Base-by-base conservation (phyloP, 805 yeast genomes). In the Grigorovia yakushimaensis region DNA sequence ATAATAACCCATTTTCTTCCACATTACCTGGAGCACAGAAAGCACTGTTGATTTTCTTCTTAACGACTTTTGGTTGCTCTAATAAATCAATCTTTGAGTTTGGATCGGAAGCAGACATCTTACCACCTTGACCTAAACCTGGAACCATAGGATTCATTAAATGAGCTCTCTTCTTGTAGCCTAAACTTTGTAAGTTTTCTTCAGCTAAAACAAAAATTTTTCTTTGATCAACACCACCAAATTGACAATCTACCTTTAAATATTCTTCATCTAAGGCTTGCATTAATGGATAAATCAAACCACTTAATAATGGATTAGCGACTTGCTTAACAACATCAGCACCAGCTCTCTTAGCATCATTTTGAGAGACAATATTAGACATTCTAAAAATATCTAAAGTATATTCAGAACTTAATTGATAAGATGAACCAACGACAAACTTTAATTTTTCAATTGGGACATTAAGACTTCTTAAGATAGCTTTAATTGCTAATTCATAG, bases 131-230 rank as follows among this genome's bases (percentile, higher is more conserved):
- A 30, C 84, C 81, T 58, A 93, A 78, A 47, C 98, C 98, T 44
- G 98, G 98, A 42, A 94, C 96, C 98, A 93, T 91, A 47, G 88
- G 91, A 72, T 93, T 93, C 99, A 93, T 93, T 64, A 93, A 74
- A 71, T 93, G 99, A 27, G 95, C 98, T 66, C 99, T 83, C 76
- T 93, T 93, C 71, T 85, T 87, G 82, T 91, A 93, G 39, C 97
- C 97, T 48, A 93, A 60, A 44, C 79, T 63, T 40, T 82, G 89
- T 64, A 93, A 78, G 69, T 85, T 83, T 71, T 93, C 98, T 68
- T 93, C 98, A 8, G 98, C 98, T 47, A 93, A 75, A 23, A 88
- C 97, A 57, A 93, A 93, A 61, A 93, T 93, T 72, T 93, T 93
- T 71, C 99, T 82, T 73, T 93, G 98, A 68, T 93, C 99, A 47